phyloP scores from a whole-genome alignment of 1,139 yeast species.

The Candida gigantensis region DNA sequence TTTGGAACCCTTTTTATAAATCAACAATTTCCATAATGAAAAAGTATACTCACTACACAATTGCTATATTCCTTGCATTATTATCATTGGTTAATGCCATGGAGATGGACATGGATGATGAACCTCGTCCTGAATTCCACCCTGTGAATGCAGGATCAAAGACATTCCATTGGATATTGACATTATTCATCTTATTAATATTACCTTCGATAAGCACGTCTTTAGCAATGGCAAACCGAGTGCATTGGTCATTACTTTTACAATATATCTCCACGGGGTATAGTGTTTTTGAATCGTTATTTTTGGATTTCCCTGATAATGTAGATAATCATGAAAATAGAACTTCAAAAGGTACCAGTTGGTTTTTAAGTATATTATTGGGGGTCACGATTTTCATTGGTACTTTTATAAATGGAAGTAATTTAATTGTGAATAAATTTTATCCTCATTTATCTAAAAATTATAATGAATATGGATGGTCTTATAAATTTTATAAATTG shows the following conservation, averaged over 20 bases:
- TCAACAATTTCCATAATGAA: too few species aligned
- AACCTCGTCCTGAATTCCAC: constrained; percentile 42
- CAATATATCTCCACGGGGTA: constrained; percentile 52
- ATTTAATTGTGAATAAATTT: constrained; percentile 40
- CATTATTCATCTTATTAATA: constrained; percentile 47
- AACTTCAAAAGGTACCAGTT: constrained; percentile 65
- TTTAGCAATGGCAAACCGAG: constrained; percentile 54
- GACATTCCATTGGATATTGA: constrained; percentile 63
- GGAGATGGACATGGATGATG: constrained; percentile 38
- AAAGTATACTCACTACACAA: too few species aligned
- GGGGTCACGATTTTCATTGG: constrained; percentile 55
- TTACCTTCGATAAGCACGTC: constrained; percentile 57
- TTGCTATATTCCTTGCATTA: not conserved
- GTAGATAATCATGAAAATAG: constrained; percentile 62
- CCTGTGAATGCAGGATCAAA: constrained; percentile 53
- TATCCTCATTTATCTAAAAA: constrained; percentile 32
- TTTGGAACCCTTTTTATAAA: too few species aligned
- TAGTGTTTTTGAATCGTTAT: constrained; percentile 54
- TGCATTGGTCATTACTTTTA: constrained; percentile 46
- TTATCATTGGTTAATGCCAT: constrained; percentile 6
- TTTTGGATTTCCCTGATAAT: constrained; percentile 62
- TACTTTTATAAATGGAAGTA: constrained; percentile 53
- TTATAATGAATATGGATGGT: constrained; percentile 17
- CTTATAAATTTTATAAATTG: constrained; percentile 40
- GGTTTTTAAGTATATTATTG: constrained; percentile 54